Conservation (phyloP, 2,329 filamentous ascomycete genomes). For the Periconia sp. region DNA sequence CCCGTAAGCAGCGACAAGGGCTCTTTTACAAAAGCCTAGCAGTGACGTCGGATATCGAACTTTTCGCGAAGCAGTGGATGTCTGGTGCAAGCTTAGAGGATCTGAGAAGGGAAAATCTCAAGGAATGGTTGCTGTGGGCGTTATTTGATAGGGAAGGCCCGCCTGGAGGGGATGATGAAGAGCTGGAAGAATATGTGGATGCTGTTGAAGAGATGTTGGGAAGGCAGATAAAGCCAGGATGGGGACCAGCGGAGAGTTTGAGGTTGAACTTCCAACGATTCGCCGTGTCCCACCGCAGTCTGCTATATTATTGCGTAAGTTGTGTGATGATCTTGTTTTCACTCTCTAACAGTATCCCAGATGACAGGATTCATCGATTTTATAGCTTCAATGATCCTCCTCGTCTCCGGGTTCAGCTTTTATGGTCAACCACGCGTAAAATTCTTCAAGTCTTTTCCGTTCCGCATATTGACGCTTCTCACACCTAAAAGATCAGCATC, state of each 20-base stretch:
- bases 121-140: slow-evolving; percentile 69
- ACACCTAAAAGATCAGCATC: slow-evolving; percentile 54
- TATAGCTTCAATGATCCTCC: slow-evolving; percentile 43
- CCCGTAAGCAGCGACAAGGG: slow-evolving; percentile 53
- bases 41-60: slow-evolving; percentile 58
- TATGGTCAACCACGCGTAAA: slow-evolving; percentile 49
- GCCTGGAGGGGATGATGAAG: slow-evolving; percentile 50
- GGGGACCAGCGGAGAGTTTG: slow-evolving; percentile 60
- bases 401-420: slow-evolving; percentile 57
- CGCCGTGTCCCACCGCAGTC: slow-evolving; percentile 61
- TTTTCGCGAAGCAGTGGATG: slow-evolving; percentile 68
- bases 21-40: slow-evolving; percentile 62
- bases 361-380: slow-evolving; percentile 57
- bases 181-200: slow-evolving; percentile 58
- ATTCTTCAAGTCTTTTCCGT: slow-evolving; percentile 61
- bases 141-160: slow-evolving; percentile 61
- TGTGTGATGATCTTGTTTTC: too few species aligned
- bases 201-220: slow-evolving; percentile 59
- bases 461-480: slow-evolving; percentile 58
- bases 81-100: slow-evolving; percentile 60
- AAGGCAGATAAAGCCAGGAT: slow-evolving; percentile 56
- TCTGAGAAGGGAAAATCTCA: slow-evolving; percentile 67
- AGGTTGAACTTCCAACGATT: slow-evolving; percentile 67
- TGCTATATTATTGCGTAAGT: slow-evolving; percentile 65
- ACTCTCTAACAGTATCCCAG: not conserved